phyloP scores from a whole-genome alignment of 2,329 filamentous ascomycete species.

The Colletotrichum sp. region DNA sequence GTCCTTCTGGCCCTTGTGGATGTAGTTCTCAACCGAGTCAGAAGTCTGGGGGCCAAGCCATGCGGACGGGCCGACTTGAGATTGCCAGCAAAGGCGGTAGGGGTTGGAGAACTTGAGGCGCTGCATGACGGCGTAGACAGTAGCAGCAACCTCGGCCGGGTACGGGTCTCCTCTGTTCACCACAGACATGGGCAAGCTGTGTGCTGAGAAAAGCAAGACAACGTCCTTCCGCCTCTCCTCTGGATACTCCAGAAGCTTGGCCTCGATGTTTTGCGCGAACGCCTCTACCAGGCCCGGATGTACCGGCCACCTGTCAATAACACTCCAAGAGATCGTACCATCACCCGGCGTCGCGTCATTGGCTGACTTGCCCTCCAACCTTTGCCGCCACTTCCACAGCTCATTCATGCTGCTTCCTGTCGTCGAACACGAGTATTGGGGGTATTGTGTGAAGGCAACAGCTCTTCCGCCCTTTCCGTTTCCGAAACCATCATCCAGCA shows the following conservation, averaged over 20 bases:
- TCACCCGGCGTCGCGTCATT: constrained; percentile 54
- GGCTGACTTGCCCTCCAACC: constrained; percentile 78
- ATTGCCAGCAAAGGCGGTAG: constrained; percentile 96
- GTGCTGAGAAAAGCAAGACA: constrained; percentile 90
- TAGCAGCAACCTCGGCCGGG: constrained; percentile 92
- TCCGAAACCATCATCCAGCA: constrained; percentile 90
- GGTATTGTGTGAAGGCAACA: constrained; percentile 97
- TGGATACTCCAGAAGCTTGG: constrained; percentile 82
- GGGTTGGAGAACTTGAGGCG: constrained; percentile 85
- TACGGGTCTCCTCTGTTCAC: constrained; percentile 97
- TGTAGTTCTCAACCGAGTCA: constrained; percentile 85
- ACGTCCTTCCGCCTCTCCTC: constrained; percentile 80
- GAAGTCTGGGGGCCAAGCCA: constrained; percentile 96
- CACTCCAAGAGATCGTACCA: constrained; percentile 90
- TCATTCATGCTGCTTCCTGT: constrained; percentile 97
- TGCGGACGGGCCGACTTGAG: constrained; percentile 91
- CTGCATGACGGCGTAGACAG: constrained; percentile 96
- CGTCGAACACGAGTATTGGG: constrained; percentile 97
- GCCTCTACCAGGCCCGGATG: constrained; percentile 90
- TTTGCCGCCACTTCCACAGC: constrained; percentile 94
- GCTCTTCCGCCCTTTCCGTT: constrained; percentile 89
- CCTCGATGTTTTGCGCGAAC: constrained; percentile 91
- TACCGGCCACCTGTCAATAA: constrained; percentile 97
- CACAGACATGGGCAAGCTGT: constrained; percentile 95
- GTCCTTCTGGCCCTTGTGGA: constrained; percentile 90